A percentile compares a stretch with the other conserved stretches of the same genome.
phyloP scores from a whole-genome alignment of 805 yeast species.

The Hanseniaspora meyeri region DNA sequence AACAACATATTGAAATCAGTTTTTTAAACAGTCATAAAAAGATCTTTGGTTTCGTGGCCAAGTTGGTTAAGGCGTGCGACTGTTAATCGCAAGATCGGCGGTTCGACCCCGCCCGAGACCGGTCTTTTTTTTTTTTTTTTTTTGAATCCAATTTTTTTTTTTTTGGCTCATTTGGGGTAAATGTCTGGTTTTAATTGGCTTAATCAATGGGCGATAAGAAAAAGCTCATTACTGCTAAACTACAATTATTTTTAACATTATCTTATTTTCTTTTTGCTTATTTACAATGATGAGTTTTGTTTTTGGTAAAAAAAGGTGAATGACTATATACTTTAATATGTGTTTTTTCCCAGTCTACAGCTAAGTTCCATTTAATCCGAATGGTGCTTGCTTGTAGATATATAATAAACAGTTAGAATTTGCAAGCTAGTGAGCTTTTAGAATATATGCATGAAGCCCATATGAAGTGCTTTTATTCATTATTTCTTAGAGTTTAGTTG shows the following conservation, averaged over 20 bases:
- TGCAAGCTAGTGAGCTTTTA: no score
- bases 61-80: slow-evolving; percentile 53
- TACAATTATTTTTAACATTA: no score
- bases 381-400: neutral
- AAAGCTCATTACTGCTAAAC: no score
- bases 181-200: neutral
- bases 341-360: neutral
- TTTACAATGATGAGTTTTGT: no score
- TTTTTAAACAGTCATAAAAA: neutral
- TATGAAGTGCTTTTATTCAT: no score
- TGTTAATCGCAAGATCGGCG: slow-evolving; percentile 50
- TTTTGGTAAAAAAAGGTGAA: neutral
- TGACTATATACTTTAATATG: neutral
- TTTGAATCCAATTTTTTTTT: neutral
- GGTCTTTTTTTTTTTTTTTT: neutral
- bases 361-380: neutral
- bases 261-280: no score
- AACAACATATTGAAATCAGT: neutral
- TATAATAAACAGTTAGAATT: no score
- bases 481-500: neutral
- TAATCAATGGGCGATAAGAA: neutral
- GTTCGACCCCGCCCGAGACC: slow-evolving; percentile 15
- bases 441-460: no score
- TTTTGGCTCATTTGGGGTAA: no score
- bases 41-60: slow-evolving; percentile 35